Conservation (phyloP, 2,329 filamentous ascomycete genomes). For the Aspergillus eucalypticola region DNA sequence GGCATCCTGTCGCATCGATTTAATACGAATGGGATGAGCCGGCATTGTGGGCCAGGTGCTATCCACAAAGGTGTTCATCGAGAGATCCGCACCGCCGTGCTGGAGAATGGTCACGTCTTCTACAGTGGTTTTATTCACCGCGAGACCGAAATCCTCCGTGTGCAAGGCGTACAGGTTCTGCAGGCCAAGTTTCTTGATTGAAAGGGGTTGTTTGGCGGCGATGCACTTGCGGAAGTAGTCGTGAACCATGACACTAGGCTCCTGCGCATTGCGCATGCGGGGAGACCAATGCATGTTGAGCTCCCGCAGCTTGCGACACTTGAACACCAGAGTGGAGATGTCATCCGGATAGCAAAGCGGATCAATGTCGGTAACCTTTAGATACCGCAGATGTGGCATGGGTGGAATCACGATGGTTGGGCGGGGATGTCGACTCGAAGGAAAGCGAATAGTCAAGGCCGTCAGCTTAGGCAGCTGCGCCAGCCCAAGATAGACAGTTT, state of each 20-base stretch:
- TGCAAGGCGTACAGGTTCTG: constrained; percentile 61
- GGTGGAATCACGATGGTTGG: constrained; percentile 59
- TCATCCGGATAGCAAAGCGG: constrained; percentile 66
- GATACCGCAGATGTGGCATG: constrained; percentile 55
- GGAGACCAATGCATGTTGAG: constrained; percentile 62
- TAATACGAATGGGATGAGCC: constrained; percentile 41
- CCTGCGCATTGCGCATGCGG: constrained; percentile 60
- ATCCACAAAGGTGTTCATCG: constrained; percentile 55
- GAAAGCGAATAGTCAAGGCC: constrained; percentile 58
- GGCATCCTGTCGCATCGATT: constrained; percentile 52
- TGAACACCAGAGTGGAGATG: constrained; percentile 56
- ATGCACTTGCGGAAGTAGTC: constrained; percentile 59
- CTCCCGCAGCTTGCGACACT: constrained; percentile 56
- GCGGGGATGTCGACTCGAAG: constrained; percentile 57
- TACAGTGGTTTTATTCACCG: constrained; percentile 44
- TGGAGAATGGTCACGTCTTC: constrained; percentile 57
- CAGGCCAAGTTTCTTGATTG: constrained; percentile 53
- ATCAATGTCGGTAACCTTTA: constrained; percentile 62
- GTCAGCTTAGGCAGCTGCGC: constrained; percentile 51
- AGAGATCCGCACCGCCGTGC: constrained; percentile 49
- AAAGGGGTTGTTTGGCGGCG: constrained; percentile 48
- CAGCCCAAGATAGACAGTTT: constrained; percentile 61
- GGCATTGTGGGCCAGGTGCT: constrained; percentile 51
- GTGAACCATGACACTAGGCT: constrained; percentile 57
- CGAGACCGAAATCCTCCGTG: constrained; percentile 47